Base-by-base conservation (phyloP, 176 grass and related monocot genomes). In the Secale cereale region DNA sequence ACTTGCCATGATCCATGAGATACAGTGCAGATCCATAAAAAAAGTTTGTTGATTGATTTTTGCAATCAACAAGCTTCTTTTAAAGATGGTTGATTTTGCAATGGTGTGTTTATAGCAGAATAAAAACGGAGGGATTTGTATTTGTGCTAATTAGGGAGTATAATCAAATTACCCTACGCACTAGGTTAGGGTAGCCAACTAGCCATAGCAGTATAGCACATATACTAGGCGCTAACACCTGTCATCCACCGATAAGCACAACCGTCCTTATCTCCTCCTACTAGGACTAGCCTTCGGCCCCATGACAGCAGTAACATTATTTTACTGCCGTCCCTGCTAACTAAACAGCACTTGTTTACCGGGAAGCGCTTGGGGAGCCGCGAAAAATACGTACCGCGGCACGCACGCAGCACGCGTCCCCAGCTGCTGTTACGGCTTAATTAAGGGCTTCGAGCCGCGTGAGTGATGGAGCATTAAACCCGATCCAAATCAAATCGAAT, bases 401-500 rank as follows among this genome's bases (percentile, higher is more conserved):
- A 54, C 72, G 79, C 82, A 75, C 57, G 81, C 70, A 64, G 81
- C 70, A 64, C 72, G 46, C 61, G 60, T 66, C 60, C 82, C 80
- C 72, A 84, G 73, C 29, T 7, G 62, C 78, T 81, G 67, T 81
- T 35, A 48, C 60, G 9, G 14, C 25, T 80, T 81, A 75, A 85
- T 85, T 89, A 85, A 89, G 28, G 10, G 74, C 87, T 77, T 85
- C 82, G 88, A 86, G 50, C n/a, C 54, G 39, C 78, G 78, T 85
- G 54, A 89, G 78, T 70, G 54, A 89, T 52, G 29, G 59, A 69
- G 16, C 65, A 80, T 76, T 84, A 59, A 85, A 69, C 65, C 37
- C 39, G 86, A 83, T 84, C 86, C 75, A 88, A 82, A 83, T 83
- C 86, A 83, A 78, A 83, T 83, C 80, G 61, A 65, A 80, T 80